Conservation (phyloP, 2,329 filamentous ascomycete species). For the Phyllosticta citrichinensis region DNA sequence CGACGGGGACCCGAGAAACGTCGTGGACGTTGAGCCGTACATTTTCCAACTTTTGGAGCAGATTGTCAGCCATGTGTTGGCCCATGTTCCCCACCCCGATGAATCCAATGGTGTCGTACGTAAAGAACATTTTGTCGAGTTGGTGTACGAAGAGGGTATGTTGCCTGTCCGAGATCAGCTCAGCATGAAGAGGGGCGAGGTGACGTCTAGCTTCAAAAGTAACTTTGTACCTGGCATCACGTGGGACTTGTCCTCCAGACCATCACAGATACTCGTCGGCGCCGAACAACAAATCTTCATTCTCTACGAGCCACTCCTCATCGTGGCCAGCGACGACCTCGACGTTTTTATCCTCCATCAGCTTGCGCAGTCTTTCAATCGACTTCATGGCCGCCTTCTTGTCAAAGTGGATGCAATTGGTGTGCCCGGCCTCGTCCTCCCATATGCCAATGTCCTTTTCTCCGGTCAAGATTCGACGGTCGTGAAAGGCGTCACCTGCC, state of each 20-base stretch:
- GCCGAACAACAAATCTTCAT: constrained; percentile 20
- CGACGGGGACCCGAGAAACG: constrained; percentile 33
- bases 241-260: not conserved
- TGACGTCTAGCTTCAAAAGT: not conserved
- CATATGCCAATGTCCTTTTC: constrained; percentile 44
- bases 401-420: constrained; percentile 43
- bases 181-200: not conserved
- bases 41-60: constrained; percentile 36
- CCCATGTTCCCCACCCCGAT: constrained; percentile 49
- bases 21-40: constrained; percentile 41
- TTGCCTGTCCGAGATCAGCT: not conserved
- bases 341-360: constrained; percentile 30
- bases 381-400: constrained; percentile 35
- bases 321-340: constrained; percentile 45
- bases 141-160: no score
- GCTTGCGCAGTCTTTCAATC: constrained; percentile 31
- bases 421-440: constrained; percentile 34
- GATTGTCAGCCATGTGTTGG: constrained; percentile 41
- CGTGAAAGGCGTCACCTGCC: constrained; percentile 46
- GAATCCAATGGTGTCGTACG: constrained; percentile 33
- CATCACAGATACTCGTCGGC: not conserved
- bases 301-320: constrained; percentile 35
- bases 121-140: not conserved
- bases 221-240: not conserved
- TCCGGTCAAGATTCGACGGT: constrained; percentile 40